Evolutionary conservation across 768 basidiomycete genomes (phyloP).

Genomic region (Neoboletus subvelutipes): DNA sequence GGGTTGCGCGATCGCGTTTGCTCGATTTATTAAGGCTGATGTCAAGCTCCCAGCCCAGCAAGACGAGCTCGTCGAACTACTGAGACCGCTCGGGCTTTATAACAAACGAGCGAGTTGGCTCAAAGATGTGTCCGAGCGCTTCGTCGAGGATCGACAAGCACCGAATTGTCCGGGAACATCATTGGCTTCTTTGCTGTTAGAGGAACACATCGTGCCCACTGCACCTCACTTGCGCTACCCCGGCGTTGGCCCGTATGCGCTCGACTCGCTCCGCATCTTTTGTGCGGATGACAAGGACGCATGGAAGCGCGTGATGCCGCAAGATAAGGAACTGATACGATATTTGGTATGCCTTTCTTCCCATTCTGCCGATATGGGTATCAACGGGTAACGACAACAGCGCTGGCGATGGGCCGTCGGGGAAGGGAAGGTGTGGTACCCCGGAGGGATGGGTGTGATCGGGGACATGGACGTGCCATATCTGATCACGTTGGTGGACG

Average conservation of each 20-base stretch:
- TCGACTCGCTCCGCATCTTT: constrained; percentile 77
- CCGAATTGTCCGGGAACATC: constrained; percentile 21
- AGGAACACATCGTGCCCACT: constrained; percentile 22
- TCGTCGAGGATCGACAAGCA: constrained; percentile 41
- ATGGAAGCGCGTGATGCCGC: constrained; percentile 63
- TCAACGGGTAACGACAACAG: constrained; percentile 34
- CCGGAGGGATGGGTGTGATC: constrained; percentile 40
- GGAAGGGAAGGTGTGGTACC: constrained; percentile 51
- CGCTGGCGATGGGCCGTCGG: constrained; percentile 72
- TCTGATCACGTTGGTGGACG: constrained; percentile 39
- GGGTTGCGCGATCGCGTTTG: neutral
- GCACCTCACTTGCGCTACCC: constrained; percentile 59
- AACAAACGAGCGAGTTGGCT: constrained; percentile 57
- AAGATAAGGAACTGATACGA: constrained; percentile 66
- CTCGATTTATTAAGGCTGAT: neutral
- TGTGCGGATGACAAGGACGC: constrained; percentile 40
- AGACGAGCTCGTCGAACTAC: constrained; percentile 42
- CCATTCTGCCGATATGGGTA: neutral
- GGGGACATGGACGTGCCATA: constrained; percentile 38
- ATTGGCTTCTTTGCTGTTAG: neutral
- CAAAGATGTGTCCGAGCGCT: constrained; percentile 50
- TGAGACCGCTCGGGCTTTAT: constrained; percentile 60
- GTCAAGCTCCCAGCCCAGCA: constrained; percentile 37
- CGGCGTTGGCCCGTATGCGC: constrained; percentile 67
- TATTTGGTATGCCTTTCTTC: constrained; percentile 56